Evolutionary conservation across 495 filamentous ascomycete species (phyloP), one percentile per base, ranked within the genome.

Genomic region (Neurospora tetrasperma): DNA sequence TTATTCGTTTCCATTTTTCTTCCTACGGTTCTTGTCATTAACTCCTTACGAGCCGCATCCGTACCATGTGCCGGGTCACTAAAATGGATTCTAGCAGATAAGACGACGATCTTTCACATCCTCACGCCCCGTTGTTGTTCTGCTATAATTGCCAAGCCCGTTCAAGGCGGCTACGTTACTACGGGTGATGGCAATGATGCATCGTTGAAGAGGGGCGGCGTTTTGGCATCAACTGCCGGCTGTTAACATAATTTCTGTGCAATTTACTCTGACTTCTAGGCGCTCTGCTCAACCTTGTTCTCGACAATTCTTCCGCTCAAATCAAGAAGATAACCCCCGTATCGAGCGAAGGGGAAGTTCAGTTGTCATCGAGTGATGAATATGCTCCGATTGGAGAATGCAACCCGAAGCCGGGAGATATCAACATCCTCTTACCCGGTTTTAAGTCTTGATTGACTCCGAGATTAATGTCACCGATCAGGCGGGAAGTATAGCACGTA

Each of bases 191-290:
- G 48, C 2, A 20, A 41, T 42, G 42, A 20, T 42, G 35, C 12
- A 42, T 40, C 38, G 2, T 18, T 66, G n/a, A 42, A 10, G 20
- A n/a, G 71, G 35, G 27, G 46, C 31, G 71, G 14, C 69, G 46
- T 31, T 69, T 66, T 35, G 35, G 23, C 14, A 40, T 68, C 54
- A 69, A 72, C 44, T 72, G 71, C 71, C 71, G 71, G 48, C 31
- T 40, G 23, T 71, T 23, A 69, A 42, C 23, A 23, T 59, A 40
- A 20, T 38, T 69, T 20, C 31, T 35, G 27, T 66, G 71, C 27
- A 72, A 72, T 69, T 18, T 72, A 69, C 31, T n/a, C 39, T 42
- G 46, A 31, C 35, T 69, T 68, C 46, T 38, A 71, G 69, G 54
- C 20, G 35, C 14, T 69, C 48, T 31, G 14, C 14, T 66, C 54